Conservation (phyloP, 2,329 filamentous ascomycete genomes). For the Fusarium clavum region DNA sequence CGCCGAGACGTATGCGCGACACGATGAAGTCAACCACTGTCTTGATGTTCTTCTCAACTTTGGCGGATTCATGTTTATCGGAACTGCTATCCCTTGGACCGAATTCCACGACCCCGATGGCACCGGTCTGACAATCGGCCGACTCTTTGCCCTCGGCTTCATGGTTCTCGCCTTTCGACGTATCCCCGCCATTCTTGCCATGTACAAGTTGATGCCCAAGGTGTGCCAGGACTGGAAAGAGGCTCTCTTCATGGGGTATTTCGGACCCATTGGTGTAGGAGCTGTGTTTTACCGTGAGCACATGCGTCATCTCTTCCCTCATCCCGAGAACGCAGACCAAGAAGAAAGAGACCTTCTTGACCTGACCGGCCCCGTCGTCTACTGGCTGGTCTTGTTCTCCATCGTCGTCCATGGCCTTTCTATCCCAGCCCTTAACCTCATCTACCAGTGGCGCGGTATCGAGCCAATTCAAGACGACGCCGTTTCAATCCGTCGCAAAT, state of each 20-base stretch:
- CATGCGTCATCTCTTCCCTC: constrained; percentile 56
- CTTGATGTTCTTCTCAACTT: constrained; percentile 71
- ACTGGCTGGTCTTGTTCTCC: constrained; percentile 53
- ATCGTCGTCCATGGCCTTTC: constrained; percentile 53
- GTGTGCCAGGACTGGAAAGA: constrained; percentile 66
- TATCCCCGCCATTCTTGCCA: constrained; percentile 65
- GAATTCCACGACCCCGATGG: constrained; percentile 64
- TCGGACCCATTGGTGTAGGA: constrained; percentile 81
- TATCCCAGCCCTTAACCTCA: constrained; percentile 52
- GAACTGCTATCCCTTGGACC: constrained; percentile 65
- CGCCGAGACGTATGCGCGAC: constrained; percentile 64
- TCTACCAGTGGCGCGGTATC: constrained; percentile 46
- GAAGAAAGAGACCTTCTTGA: constrained; percentile 52
- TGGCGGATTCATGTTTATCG: constrained; percentile 70
- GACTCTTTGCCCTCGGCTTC: constrained; percentile 64
- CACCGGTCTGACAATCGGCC: constrained; percentile 63
- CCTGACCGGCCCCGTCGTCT: constrained; percentile 55
- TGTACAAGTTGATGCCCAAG: constrained; percentile 67
- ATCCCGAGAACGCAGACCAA: constrained; percentile 49
- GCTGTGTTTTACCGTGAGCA: constrained; percentile 78
- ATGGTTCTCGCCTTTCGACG: constrained; percentile 66
- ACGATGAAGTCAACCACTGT: constrained; percentile 70
- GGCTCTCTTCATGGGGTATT: constrained; percentile 72
- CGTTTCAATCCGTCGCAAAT: constrained; percentile 53
- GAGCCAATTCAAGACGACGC: constrained; percentile 58